phyloP scores from a whole-genome alignment of 1,284 basidiomycete genomes.

The Sanghuangporus weigelae region DNA sequence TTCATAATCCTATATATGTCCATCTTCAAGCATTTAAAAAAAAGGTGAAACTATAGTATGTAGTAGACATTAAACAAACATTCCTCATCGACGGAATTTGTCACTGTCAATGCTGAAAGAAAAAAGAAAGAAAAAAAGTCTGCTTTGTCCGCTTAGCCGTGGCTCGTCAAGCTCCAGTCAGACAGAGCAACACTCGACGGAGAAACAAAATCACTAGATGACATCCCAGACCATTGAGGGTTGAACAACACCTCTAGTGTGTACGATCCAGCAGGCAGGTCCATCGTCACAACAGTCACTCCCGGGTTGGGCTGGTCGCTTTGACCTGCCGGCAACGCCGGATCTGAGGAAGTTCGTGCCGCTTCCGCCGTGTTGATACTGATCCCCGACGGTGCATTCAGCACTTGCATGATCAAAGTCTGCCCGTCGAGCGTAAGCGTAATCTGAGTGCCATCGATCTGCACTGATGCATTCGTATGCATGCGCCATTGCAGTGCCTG shows the following conservation, averaged over 20 bases:
- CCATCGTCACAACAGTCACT: slow-evolving; percentile 78
- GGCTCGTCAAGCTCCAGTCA: slow-evolving; percentile 70
- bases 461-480: slow-evolving; percentile 84
- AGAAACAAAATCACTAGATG: slow-evolving; percentile 54
- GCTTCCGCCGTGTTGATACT: slow-evolving; percentile 44
- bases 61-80: slow-evolving; percentile 5
- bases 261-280: slow-evolving; percentile 64
- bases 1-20: neutral
- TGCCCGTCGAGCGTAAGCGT: slow-evolving; percentile 44
- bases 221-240: slow-evolving; percentile 74
- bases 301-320: slow-evolving; percentile 73
- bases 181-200: slow-evolving; percentile 62
- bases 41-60: neutral
- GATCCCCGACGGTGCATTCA: slow-evolving; percentile 60
- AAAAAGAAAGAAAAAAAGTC: slow-evolving; percentile 12
- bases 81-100: slow-evolving; percentile 1
- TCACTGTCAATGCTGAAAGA: slow-evolving; percentile 7
- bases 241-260: slow-evolving; percentile 79
- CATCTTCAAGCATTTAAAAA: neutral
- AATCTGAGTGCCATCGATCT: slow-evolving; percentile 51
- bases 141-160: slow-evolving; percentile 36
- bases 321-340: slow-evolving; percentile 47
- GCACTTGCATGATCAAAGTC: slow-evolving; percentile 42
- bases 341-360: slow-evolving; percentile 55
- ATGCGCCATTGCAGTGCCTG: slow-evolving; percentile 81